These are phyloP conservation scores for Cymbopogon flexuosus DNA, from an alignment of 202 grass and related monocot genomes.

Conservation along the genomic window DNA sequence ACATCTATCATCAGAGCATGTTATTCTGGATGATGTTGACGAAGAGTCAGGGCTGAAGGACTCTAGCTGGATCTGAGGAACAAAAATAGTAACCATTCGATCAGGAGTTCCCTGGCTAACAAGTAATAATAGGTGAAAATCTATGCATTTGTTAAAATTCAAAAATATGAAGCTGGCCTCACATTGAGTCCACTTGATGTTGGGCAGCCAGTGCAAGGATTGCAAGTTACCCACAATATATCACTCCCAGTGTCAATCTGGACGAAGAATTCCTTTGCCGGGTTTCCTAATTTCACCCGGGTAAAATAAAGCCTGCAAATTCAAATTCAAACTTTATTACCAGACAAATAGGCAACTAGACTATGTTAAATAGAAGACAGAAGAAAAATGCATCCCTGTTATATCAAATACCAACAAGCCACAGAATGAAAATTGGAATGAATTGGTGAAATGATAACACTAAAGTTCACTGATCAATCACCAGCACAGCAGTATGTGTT, in stretches of 20 bases:
- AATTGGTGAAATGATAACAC: conserved; percentile 9
- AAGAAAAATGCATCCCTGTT: neutral
- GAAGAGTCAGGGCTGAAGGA: conserved; percentile 71
- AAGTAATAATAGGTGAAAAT: neutral
- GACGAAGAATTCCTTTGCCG: conserved; percentile 76
- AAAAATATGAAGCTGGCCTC: conserved; percentile 37
- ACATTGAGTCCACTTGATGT: conserved; percentile 87
- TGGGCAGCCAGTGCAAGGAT: conserved; percentile 64
- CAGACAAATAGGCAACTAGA: conserved; percentile 10
- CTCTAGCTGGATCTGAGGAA: conserved; percentile 73
- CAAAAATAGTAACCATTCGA: neutral
- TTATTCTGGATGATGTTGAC: conserved; percentile 55
- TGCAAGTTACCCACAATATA: conserved; percentile 93
- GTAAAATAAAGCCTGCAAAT: conserved; percentile 84
- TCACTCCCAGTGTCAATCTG: conserved; percentile 98
- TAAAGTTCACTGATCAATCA: conserved; percentile 16
- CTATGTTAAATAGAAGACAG: neutral
- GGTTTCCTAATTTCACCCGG: conserved; percentile 82
- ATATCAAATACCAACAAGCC: conserved; percentile 3
- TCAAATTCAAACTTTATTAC: conserved; percentile 30
- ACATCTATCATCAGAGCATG: conserved; percentile 75
- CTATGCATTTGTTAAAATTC: neutral
- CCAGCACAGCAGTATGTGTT: neutral
- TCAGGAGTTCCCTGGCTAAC: conserved; percentile 9
- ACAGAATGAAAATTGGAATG: conserved; percentile 6